These are phyloP conservation scores for Dactylella cylindrospora DNA, from an alignment of 2,329 filamentous ascomycete species.

Conservation along the genomic window DNA sequence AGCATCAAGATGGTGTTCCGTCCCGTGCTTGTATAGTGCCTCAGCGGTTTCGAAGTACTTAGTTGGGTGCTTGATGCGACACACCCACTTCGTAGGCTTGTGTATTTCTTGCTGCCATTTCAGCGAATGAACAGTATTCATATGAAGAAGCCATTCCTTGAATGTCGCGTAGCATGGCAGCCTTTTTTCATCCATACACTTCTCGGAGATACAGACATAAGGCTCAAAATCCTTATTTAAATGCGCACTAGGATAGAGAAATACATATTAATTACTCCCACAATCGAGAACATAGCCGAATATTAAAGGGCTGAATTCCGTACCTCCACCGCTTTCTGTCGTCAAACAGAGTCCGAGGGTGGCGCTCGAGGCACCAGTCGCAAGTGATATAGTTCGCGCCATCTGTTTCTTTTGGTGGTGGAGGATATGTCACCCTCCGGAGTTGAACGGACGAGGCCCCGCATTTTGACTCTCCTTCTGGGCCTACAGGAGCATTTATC, in stretches of 20 bases:
- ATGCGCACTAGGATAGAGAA: not conserved
- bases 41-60: slow-evolving; percentile 2
- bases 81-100: not conserved
- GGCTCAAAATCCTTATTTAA: slow-evolving; percentile 8
- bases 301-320: too few species aligned
- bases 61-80: not conserved
- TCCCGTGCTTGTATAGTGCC: slow-evolving; percentile 3
- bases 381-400: not conserved
- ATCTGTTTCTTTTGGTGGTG: not conserved
- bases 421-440: slow-evolving; percentile 2
- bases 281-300: too few species aligned
- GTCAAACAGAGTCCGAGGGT: not conserved
- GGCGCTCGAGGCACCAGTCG: slow-evolving; percentile 1
- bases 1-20: not conserved
- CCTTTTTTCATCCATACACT: not conserved
- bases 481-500: too few species aligned
- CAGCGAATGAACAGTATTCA: not conserved
- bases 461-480: not conserved
- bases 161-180: not conserved
- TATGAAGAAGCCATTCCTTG: slow-evolving; percentile 5
- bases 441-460: not conserved
- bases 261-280: too few species aligned
- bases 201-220: slow-evolving; percentile 7
- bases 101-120: slow-evolving; percentile 12
- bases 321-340: not conserved